Evolutionary conservation across 306 rosid species (phyloP).

Genomic region (Cicer yamashitae): DNA sequence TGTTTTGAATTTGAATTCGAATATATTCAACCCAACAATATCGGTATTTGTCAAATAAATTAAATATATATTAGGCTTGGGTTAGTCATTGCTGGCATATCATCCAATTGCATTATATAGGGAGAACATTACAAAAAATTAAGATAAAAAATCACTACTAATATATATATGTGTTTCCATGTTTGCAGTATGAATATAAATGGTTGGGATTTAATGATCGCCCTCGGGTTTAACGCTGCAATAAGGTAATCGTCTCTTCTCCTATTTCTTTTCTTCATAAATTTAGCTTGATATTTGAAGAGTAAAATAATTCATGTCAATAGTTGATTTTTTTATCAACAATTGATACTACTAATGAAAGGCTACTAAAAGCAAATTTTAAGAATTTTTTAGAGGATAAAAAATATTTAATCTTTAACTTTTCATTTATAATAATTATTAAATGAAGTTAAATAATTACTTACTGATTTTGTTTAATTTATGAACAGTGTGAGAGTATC

Average conservation of each 20-base stretch:
- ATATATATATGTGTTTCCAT: not conserved
- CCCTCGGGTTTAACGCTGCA: slow-evolving; percentile 79
- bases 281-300: not conserved
- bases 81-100: not conserved
- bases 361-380: no score
- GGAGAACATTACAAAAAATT: not conserved
- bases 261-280: not conserved
- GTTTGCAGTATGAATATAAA: slow-evolving; percentile 70
- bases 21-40: no score
- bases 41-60: no score
- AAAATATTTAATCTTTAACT: no score
- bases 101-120: not conserved
- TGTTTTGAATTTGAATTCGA: no score
- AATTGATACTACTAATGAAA: no score
- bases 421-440: no score
- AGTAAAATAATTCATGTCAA: not conserved
- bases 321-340: no score
- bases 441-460: no score
- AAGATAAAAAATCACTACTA: not conserved
- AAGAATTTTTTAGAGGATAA: not conserved
- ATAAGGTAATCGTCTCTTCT: slow-evolving; percentile 58
- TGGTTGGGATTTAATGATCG: slow-evolving; percentile 85
- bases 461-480: not conserved
- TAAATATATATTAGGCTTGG: not conserved
- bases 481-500: slow-evolving; percentile 82